A percentile compares a stretch with the other conserved stretches of the same genome.
These are phyloP conservation scores for Fusarium redolens DNA, from an alignment of 2,329 filamentous ascomycete species.

Conservation along the genomic window DNA sequence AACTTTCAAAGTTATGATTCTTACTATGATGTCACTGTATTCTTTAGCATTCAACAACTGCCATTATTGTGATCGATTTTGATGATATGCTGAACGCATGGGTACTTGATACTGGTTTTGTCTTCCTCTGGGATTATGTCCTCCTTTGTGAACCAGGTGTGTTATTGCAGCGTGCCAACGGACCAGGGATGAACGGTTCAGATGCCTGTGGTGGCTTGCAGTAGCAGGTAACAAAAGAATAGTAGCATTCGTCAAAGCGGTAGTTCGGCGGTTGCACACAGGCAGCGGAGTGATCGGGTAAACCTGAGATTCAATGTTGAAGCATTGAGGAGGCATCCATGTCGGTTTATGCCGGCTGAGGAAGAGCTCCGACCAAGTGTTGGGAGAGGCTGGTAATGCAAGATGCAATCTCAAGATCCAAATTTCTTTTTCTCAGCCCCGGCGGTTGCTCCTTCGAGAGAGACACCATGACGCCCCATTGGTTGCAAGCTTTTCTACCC, in stretches of 20 bases:
- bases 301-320: conserved; percentile 8
- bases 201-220: conserved; percentile 40
- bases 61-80: not conserved
- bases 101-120: not conserved
- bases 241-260: conserved; percentile 8
- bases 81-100: not conserved
- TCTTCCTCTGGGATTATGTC: not conserved
- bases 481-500: not conserved
- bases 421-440: conserved; percentile 21
- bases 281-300: conserved; percentile 16
- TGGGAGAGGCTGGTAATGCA: conserved; percentile 13
- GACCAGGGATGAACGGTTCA: conserved; percentile 21
- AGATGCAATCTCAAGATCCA: conserved; percentile 32
- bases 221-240: conserved; percentile 24
- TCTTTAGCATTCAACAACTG: not conserved
- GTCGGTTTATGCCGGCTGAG: conserved; percentile 31
- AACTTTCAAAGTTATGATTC: not conserved
- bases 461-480: not conserved
- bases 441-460: not conserved
- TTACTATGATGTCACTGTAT: not conserved
- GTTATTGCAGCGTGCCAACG: conserved; percentile 9
- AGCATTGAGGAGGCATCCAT: not conserved
- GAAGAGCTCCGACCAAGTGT: conserved; percentile 15
- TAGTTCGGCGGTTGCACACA: conserved; percentile 15
- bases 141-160: conserved; percentile 5